Evolutionary conservation across 139 green algal species (phyloP), one percentile per base, ranked within the genome.

Genomic region (Chlamydomonas applanata): DNA sequence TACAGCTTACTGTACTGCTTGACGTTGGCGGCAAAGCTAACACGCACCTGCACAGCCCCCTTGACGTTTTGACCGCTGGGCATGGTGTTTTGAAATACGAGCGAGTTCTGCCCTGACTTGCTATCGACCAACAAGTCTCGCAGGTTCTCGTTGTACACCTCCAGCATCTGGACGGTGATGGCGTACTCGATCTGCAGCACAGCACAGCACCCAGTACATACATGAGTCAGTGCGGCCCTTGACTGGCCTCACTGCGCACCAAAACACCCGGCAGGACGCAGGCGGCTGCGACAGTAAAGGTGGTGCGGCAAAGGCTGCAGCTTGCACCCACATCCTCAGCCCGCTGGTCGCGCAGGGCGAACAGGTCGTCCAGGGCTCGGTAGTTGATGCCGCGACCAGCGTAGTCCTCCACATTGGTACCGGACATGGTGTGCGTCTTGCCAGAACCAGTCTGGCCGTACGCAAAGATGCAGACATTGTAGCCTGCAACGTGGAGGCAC

Each of bases 131-230:
- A 64, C 83, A 97, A 84, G 74, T 98, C 94, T 0, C 88, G 69
- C 44, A 94, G 79, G 63, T 83, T 78, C 77, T 98, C 95, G 72
- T 98, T 98, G 90, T 98, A 98, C 49, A 98, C 97, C 80, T 98
- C 95, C 49, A 98, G 81, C 87, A 98, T 93, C 84, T 95, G 89
- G 24, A 95, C 91, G 30, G 62, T 78, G 69, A 97, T 91, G 53
- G 52, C 56, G 81, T 95, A 96, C 20, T 83, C 74, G 13, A 84
- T 79, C 89, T 96, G 80, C 40, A 74, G 22, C 16, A 59, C 20
- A 67, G n/a, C 57, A 27, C n/a, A n/a, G n/a, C n/a, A n/a, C n/a
- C n/a, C n/a, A n/a, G n/a, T n/a, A n/a, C n/a, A n/a, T n/a, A n/a
- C n/a, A n/a, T n/a, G n/a, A n/a, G n/a, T n/a, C n/a, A n/a, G n/a